These are phyloP conservation scores for Rhizophagus clarus DNA, from an alignment of 192 early-diverging fungal genomes.

Conservation along the genomic window DNA sequence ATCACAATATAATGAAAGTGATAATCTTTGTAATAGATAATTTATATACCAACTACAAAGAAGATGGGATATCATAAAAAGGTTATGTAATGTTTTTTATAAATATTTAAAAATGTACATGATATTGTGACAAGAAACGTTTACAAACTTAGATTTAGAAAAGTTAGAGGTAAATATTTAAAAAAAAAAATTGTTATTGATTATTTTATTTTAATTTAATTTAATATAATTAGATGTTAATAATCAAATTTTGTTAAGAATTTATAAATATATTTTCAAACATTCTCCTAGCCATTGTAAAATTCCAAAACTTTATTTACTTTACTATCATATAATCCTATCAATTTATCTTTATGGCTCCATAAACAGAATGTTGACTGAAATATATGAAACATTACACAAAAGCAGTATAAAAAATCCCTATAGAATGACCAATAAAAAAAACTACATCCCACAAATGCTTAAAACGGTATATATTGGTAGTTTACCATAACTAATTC, in stretches of 20 bases:
- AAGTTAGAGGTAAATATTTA: conserved; percentile 38
- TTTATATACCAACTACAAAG: neutral
- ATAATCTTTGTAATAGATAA: neutral
- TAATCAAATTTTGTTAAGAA: no score
- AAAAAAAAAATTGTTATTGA: no score
- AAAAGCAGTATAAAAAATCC: neutral
- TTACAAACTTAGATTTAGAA: neutral
- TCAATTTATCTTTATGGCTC: neutral
- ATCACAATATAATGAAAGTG: neutral
- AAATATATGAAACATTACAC: neutral
- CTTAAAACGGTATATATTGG: neutral
- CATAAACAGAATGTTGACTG: neutral
- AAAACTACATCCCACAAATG: neutral
- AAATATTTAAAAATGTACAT: neutral
- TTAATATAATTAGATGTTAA: no score
- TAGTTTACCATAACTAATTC: no score
- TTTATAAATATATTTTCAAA: no score
- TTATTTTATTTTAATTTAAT: no score
- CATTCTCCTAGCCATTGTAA: neutral
- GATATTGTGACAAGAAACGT: neutral
- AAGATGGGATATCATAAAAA: neutral
- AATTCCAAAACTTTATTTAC: neutral
- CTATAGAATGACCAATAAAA: neutral
- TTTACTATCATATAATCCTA: neutral
- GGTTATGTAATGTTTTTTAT: neutral